Conservation (phyloP, 2,329 filamentous ascomycete genomes). For the Aspergillus tanneri region DNA sequence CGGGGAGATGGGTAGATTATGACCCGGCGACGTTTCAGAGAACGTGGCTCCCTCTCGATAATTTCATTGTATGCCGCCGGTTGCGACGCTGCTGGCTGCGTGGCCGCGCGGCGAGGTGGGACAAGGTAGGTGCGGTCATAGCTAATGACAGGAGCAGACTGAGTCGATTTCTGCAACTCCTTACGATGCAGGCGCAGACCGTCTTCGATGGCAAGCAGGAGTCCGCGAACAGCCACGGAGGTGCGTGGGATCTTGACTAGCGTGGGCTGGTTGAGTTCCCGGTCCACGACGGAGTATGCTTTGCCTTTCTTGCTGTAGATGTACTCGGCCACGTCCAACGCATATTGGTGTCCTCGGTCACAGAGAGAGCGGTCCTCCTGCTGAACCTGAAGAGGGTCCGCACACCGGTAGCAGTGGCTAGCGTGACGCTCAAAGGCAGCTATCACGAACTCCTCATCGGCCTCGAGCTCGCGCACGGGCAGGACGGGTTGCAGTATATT, state of each 20-base stretch:
- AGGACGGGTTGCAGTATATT: constrained; percentile 25
- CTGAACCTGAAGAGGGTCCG: constrained; percentile 27
- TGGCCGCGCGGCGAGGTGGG: constrained; percentile 26
- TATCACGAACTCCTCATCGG: constrained; percentile 40
- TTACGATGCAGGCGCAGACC: constrained; percentile 35
- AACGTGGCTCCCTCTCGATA: constrained; percentile 30
- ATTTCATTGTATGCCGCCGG: constrained; percentile 21
- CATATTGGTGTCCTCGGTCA: constrained; percentile 35
- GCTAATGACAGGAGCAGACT: constrained; percentile 27
- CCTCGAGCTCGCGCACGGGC: constrained; percentile 35
- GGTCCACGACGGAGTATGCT: constrained; percentile 45
- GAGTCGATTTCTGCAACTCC: constrained; percentile 12
- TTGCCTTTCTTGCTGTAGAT: constrained; percentile 38
- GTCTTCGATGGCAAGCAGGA: constrained; percentile 45
- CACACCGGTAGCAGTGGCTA: constrained; percentile 36
- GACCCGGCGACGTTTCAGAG: constrained; percentile 28
- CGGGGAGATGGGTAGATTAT: constrained; percentile 39
- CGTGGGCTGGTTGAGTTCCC: constrained; percentile 37
- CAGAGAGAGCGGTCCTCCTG: constrained; percentile 32
- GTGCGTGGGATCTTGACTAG: constrained; percentile 45
- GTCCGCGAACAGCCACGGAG: constrained; percentile 34
- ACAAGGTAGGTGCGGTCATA: constrained; percentile 36
- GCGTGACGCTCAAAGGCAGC: constrained; percentile 39
- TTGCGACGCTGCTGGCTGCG: constrained; percentile 22
- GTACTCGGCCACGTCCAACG: constrained; percentile 37